Evolutionary conservation across 495 filamentous ascomycete species (phyloP), one percentile per base, ranked within the genome.

Genomic region (Trichoderma gamsii): DNA sequence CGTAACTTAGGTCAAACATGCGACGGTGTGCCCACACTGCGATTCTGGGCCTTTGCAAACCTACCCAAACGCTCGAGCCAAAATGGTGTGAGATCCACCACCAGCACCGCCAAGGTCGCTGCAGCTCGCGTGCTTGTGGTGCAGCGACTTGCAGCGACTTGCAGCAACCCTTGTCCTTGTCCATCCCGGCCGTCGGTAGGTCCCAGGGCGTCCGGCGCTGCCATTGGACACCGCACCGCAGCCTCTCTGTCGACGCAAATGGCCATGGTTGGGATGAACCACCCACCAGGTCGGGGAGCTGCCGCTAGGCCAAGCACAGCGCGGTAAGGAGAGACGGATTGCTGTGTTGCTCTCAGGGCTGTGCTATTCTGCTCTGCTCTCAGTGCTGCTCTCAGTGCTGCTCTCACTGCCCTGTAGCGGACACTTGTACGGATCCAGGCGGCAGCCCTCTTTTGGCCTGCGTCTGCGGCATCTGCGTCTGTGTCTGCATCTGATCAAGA

Each of bases 101-200:
- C 23, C 56, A 61, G 56, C 56, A 61, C 56, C 56, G 25, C 56
- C 56, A 18, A 32, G 21, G 51, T 18, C 56, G 27, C 56, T 29
- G 56, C 56, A 61, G 56, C 56, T 61, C 56, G 56, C 56, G 56
- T 61, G 56, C 56, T 61, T 61, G 27, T 32, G 56, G 56, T 61
- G 56, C 56, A 38, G 35, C 35, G 35, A 38, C 5, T 38, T 38
- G 35, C 35, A 61, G 56, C 56, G 35, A 38, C 5, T 38, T 38
- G 35, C 35, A 61, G 56, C 56, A 29, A 9, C 11, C 56, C 56
- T 29, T 61, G 56, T 61, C 56, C 56, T 32, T 12, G 56, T 61
- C 56, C 56, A 32, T 61, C 56, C 56, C 29, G 56, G 25, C 56
- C 56, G 25, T 61, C 56, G 56, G 56, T 61, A 61, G 56, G 56